Evolutionary conservation across 148 eudicot species (phyloP), one percentile per base, ranked within the genome.

Genomic region (Rhododendron vialii): DNA sequence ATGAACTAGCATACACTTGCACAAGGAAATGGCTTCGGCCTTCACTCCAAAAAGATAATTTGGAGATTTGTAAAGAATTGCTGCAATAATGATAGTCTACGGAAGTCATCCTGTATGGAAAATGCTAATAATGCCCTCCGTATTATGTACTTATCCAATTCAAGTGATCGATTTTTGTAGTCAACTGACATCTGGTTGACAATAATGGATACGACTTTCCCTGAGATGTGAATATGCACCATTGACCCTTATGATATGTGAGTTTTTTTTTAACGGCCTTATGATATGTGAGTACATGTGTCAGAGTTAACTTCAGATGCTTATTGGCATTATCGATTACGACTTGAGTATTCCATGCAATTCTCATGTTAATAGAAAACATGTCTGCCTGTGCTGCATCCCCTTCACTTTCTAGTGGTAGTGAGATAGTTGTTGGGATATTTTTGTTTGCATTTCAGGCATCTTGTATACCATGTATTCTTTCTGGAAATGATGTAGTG

Each of bases 391-490:
- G 0, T 36, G 73, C 69, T 41, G 76, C 22, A 24, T 82, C 51
- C 43, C 55, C 5, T 20, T 63, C 73, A 26, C 2, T 83, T 18
- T 26, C 14, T 26, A 45, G 2, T 30, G 28, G 20, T 30, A 63
- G 20, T 50, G 30, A 20, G 57, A 33, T 33, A 11, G 86, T 63
- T 78, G 33, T 43, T 83, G 30, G n/a, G 38, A n/a, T 85, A 38
- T 35, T 76, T 76, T 33, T 57, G 55, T 82, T 87, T 87, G 83
- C 82, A 87, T 87, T 92, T 89, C 97, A 96, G 99, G 99, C 99
- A 41, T 92, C 96, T 87, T 94, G 94, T 87, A 88, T 95, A 88
- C 99, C 99, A 78, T 82, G 92, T 77, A 95, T 96, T 85, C 92
- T 95, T 75, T 87, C 92, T 63, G 98, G 94, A 88, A 89, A 85